A percentile compares a stretch with the other conserved stretches of the same genome.
These are phyloP conservation scores for Porogramme epimiltina DNA, from an alignment of 1,284 basidiomycete species.

Conservation along the genomic window DNA sequence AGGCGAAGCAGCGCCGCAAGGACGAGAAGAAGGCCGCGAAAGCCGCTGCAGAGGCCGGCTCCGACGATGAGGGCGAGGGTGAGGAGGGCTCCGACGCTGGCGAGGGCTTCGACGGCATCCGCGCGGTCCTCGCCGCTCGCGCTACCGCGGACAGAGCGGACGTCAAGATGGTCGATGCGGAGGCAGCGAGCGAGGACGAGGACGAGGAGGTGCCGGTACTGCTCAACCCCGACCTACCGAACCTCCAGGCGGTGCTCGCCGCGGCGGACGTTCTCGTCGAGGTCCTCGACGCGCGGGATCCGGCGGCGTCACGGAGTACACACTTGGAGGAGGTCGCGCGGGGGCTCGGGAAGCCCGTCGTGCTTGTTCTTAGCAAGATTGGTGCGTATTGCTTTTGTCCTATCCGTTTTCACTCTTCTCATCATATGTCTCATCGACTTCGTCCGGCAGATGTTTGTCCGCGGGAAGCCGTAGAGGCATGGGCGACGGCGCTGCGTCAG, in stretches of 20 bases:
- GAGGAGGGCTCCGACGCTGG: constrained; percentile 12
- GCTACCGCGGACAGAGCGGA: constrained; percentile 30
- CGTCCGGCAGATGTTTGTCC: constrained; percentile 75
- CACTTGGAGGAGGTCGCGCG: constrained; percentile 63
- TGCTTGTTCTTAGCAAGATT: constrained; percentile 85
- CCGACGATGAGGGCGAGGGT: constrained; percentile 29
- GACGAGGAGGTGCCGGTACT: constrained; percentile 57
- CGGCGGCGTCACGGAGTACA: constrained; percentile 66
- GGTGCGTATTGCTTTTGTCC: constrained; percentile 66
- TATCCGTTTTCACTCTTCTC: constrained; percentile 1
- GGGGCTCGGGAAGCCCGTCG: constrained; percentile 48
- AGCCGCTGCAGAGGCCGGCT: constrained; percentile 28
- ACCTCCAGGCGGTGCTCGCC: constrained; percentile 75
- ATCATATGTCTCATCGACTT: constrained; percentile 15
- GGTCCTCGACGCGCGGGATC: constrained; percentile 87
- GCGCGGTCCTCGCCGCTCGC: constrained; percentile 7
- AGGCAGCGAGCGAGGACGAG: constrained; percentile 34
- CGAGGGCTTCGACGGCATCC: constrained; percentile 20
- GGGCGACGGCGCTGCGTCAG: constrained; percentile 72
- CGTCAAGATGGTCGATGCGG: constrained; percentile 17
- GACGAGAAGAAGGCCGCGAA: constrained; percentile 57
- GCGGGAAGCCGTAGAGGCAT: constrained; percentile 76
- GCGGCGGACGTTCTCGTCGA: constrained; percentile 84
- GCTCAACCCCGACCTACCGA: constrained; percentile 68
- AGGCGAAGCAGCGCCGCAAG: constrained; percentile 67